Percentiles rank a stretch among this genome's conserved stretches.
Evolutionary conservation across 2,329 filamentous ascomycete genomes (phyloP).

Genomic region (Aureobasidium sp.): DNA sequence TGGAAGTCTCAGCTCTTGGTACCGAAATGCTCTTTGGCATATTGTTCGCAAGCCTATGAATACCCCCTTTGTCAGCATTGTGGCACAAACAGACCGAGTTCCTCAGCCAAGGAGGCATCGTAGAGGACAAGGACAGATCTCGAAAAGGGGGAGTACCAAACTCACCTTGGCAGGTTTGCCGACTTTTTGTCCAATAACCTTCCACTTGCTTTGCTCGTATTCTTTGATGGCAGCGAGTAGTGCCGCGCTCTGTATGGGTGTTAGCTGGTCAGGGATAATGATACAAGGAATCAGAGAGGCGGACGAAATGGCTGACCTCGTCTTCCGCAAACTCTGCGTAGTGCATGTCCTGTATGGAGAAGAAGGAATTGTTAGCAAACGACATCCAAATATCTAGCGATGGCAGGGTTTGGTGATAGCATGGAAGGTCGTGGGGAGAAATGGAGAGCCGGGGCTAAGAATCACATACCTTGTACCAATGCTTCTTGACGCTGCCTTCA

Average conservation of each 20-base stretch:
- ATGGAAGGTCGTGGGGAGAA: background rate
- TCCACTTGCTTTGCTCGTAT: slow-evolving; percentile 98
- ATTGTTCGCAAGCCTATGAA: slow-evolving; percentile 71
- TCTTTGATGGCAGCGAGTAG: slow-evolving; percentile 93
- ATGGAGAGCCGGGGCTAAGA: background rate
- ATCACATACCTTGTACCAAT: slow-evolving; percentile 83
- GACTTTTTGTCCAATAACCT: slow-evolving; percentile 90
- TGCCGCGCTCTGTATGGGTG: slow-evolving; percentile 32
- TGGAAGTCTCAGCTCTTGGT: slow-evolving; percentile 33
- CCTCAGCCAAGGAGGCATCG: background rate
- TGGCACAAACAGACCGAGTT: background rate
- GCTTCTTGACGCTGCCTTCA: slow-evolving; percentile 97
- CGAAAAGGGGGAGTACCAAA: background rate
- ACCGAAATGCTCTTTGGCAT: slow-evolving; percentile 89
- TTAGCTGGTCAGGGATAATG: slow-evolving; percentile 9
- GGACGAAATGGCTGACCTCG: slow-evolving; percentile 57
- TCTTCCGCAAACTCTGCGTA: slow-evolving; percentile 98
- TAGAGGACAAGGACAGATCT: background rate
- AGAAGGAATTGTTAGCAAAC: slow-evolving; percentile 18
- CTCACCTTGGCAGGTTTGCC: slow-evolving; percentile 89
- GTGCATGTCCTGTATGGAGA: slow-evolving; percentile 73
- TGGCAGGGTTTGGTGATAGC: background rate
- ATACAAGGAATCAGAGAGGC: slow-evolving; percentile 25
- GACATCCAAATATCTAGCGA: slow-evolving; percentile 3
- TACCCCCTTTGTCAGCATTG: background rate